Conservation (phyloP, 176 grass and related monocot genomes). For the Triticum timopheevii region DNA sequence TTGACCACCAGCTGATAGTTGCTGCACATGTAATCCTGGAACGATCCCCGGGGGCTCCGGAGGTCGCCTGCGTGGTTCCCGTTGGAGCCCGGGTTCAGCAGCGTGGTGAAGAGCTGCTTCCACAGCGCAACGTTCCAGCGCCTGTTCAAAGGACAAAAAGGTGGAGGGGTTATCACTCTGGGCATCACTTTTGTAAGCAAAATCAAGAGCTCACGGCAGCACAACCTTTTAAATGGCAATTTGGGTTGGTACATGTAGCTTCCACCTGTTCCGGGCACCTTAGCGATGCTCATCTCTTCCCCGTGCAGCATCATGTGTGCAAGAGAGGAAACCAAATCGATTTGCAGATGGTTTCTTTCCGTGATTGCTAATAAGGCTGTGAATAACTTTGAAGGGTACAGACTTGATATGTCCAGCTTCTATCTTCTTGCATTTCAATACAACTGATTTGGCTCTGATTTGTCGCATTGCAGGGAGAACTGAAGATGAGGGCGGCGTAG, state of each 20-base stretch:
- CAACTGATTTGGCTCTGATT: too few relatives aligned
- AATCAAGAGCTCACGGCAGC: not conserved
- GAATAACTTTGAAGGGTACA: not conserved
- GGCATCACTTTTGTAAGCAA: not conserved
- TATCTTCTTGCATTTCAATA: too few relatives aligned
- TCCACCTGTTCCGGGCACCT: slow-evolving; percentile 48
- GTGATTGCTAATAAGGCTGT: not conserved
- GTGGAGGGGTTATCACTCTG: not conserved
- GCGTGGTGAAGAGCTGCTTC: slow-evolving; percentile 62
- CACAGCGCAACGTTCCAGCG: slow-evolving; percentile 80
- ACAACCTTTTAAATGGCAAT: slow-evolving; percentile 65
- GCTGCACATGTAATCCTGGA: slow-evolving; percentile 65
- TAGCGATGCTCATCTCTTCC: slow-evolving; percentile 57
- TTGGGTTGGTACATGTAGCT: slow-evolving; percentile 63
- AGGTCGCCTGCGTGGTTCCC: slow-evolving; percentile 57
- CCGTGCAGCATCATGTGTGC: slow-evolving; percentile 95
- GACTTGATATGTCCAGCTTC: too few relatives aligned
- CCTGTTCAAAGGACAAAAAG: slow-evolving; percentile 35
- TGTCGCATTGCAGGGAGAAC: too few relatives aligned
- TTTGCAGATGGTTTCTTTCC: not conserved
- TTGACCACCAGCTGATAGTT: slow-evolving; percentile 51
- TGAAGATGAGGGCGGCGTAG: too few relatives aligned
- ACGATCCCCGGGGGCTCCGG: slow-evolving; percentile 53
- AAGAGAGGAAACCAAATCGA: not conserved
- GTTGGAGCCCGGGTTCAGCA: slow-evolving; percentile 64